These are phyloP conservation scores for Syzygium oleosum DNA, from an alignment of 345 rosid species.

Conservation along the genomic window DNA sequence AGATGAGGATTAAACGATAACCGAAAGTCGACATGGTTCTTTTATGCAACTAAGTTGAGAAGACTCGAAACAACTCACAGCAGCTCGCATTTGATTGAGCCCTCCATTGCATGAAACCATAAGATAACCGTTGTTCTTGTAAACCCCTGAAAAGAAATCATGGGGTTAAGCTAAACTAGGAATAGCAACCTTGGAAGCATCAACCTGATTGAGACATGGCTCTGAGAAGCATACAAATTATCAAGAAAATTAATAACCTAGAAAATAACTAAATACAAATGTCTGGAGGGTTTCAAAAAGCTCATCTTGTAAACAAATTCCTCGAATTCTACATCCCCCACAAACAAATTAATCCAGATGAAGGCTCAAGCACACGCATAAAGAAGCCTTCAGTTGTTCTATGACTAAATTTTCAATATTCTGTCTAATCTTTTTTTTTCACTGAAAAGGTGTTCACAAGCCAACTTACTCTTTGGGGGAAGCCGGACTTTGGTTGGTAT, in stretches of 20 bases:
- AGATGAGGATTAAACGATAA: background rate
- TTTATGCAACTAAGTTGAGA: background rate
- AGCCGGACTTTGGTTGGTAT: slow-evolving; percentile 41
- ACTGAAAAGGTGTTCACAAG: background rate
- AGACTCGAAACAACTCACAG: slow-evolving; percentile 41
- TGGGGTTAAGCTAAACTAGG: background rate
- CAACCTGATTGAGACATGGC: background rate
- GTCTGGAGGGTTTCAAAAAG: background rate
- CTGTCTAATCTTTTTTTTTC: background rate
- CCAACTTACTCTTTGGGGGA: slow-evolving; percentile 76
- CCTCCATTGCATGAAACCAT: slow-evolving; percentile 98
- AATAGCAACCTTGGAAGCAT: background rate
- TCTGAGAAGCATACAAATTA: background rate
- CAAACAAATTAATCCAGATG: background rate
- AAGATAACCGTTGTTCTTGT: slow-evolving; percentile 85
- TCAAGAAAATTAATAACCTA: background rate
- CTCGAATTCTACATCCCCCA: background rate
- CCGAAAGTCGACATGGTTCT: background rate
- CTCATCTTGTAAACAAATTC: background rate
- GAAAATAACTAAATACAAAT: background rate
- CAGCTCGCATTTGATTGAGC: slow-evolving; percentile 98
- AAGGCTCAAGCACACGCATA: background rate
- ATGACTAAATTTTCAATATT: background rate
- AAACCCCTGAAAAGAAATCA: slow-evolving; percentile 47
- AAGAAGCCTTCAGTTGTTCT: background rate